A percentile compares a stretch with the other conserved stretches of the same genome.
Conservation (phyloP, 306 rosid genomes). For the Sindora glabra region DNA sequence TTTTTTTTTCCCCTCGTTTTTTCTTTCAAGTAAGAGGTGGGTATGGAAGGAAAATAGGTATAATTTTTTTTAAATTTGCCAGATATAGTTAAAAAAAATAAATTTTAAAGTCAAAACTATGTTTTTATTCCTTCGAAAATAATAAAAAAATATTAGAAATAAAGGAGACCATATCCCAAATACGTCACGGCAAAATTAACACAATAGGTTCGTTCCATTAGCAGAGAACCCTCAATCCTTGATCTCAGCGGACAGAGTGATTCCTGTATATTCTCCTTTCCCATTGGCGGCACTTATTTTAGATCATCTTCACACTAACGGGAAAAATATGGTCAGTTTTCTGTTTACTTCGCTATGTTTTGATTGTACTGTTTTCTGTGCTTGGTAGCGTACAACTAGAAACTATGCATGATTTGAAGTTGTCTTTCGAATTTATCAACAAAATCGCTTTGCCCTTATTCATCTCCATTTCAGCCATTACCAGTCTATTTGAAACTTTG, state of each 20-base stretch:
- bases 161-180: too few relatives aligned
- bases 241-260: background rate
- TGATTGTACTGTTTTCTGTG: background rate
- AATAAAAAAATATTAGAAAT: too few relatives aligned
- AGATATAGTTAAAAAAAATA: too few relatives aligned
- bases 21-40: too few relatives aligned
- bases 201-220: background rate
- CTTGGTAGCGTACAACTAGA: too few relatives aligned
- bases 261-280: background rate
- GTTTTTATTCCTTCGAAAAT: too few relatives aligned
- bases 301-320: background rate
- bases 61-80: too few relatives aligned
- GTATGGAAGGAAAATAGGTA: too few relatives aligned
- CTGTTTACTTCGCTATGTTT: too few relatives aligned
- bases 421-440: background rate
- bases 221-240: background rate
- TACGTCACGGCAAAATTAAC: background rate
- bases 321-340: constrained; percentile 20
- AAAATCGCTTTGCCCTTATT: background rate
- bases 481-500: background rate
- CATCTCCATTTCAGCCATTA: background rate
- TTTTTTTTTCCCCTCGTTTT: too few relatives aligned
- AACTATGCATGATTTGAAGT: background rate
- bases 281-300: background rate
- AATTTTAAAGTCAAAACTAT: too few relatives aligned